Conservation (phyloP, 2,329 filamentous ascomycete species). For the Aureobasidium sp. region DNA sequence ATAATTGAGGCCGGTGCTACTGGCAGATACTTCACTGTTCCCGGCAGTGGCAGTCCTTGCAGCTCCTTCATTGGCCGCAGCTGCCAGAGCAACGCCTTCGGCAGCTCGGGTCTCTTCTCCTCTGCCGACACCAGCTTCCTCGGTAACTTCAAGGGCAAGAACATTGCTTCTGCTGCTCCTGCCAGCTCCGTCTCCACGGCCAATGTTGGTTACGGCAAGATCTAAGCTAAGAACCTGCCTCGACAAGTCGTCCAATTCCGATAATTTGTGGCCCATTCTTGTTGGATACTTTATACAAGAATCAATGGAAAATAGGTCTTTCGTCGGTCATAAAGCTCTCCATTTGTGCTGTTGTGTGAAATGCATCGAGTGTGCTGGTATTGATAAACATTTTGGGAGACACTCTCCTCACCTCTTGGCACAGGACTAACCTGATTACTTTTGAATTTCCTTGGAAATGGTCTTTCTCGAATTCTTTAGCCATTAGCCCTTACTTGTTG, state of each 20-base stretch:
- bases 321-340: not conserved
- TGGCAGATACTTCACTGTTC: slow-evolving; percentile 34
- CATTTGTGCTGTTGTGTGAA: not conserved
- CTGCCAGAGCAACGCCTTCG: slow-evolving; percentile 41
- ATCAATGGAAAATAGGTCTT: not conserved
- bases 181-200: slow-evolving; percentile 24
- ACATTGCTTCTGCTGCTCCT: slow-evolving; percentile 37
- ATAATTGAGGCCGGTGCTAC: slow-evolving; percentile 28
- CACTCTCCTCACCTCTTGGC: not conserved
- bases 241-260: too few relatives aligned
- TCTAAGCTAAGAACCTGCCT: slow-evolving; percentile 8
- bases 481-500: too few relatives aligned
- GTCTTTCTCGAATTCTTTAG: too few relatives aligned
- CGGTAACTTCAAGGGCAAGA: slow-evolving; percentile 44
- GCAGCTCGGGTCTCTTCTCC: slow-evolving; percentile 17
- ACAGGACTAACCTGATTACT: not conserved
- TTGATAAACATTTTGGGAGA: not conserved
- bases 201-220: slow-evolving; percentile 39
- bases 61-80: slow-evolving; percentile 37
- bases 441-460: too few relatives aligned
- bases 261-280: not conserved
- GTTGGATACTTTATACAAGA: not conserved
- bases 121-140: slow-evolving; percentile 40
- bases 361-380: not conserved
- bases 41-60: slow-evolving; percentile 34